Conservation (phyloP, 2,329 filamentous ascomycete species). For the Capronia coronata region DNA sequence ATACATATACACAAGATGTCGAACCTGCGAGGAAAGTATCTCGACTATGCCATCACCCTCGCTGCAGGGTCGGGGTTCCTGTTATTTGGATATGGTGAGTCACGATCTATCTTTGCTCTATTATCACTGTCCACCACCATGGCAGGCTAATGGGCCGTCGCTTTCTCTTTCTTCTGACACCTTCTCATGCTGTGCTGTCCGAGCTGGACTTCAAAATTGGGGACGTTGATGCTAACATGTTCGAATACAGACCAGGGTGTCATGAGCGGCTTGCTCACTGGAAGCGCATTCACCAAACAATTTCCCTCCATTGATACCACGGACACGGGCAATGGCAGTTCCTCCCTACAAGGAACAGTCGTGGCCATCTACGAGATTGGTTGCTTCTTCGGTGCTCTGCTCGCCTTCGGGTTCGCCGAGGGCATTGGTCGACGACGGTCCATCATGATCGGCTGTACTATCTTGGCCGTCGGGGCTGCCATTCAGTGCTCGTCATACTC, state of each 20-base stretch:
- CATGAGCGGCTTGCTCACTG: conserved; percentile 67
- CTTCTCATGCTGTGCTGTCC: too few species aligned
- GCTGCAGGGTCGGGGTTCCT: conserved; percentile 41
- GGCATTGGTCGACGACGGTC: conserved; percentile 46
- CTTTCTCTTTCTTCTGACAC: too few species aligned
- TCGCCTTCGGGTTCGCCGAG: conserved; percentile 46
- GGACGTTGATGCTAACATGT: too few species aligned
- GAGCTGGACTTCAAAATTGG: too few species aligned
- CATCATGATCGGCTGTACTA: conserved; percentile 44
- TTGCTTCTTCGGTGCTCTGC: conserved; percentile 45
- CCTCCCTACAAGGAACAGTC: neutral
- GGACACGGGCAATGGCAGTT: conserved; percentile 8
- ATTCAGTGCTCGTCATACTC: conserved; percentile 28
- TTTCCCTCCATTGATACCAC: conserved; percentile 47
- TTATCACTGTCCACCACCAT: too few species aligned
- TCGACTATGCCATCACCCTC: conserved; percentile 41
- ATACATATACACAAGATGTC: conserved; percentile 19
- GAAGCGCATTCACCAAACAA: conserved; percentile 52
- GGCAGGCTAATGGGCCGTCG: too few species aligned
- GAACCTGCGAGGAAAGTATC: conserved; percentile 31
- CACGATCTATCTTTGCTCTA: too few species aligned
- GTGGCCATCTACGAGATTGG: conserved; percentile 42
- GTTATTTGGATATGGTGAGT: conserved; percentile 38
- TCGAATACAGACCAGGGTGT: conserved; percentile 56
- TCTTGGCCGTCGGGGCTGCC: conserved; percentile 40